Evolutionary conservation across 1,139 yeast genomes (phyloP), one percentile per base, ranked within the genome.

Genomic region (Yamadazyma oceani): DNA sequence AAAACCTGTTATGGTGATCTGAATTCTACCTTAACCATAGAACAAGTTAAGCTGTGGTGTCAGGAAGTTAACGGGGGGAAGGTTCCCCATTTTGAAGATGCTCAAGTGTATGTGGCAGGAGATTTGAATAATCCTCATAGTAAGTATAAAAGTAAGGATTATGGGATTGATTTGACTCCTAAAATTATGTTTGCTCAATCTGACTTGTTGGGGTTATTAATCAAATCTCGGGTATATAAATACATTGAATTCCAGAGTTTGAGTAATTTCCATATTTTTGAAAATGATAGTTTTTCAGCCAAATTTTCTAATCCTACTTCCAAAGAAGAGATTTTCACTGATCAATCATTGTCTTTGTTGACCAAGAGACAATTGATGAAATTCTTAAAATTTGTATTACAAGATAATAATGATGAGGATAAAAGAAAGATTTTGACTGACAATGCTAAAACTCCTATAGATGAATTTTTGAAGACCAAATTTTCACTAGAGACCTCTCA

Each of bases 291-390:
- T 37, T 90, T 92, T 62, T 62, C 57, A 44, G 95, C 88, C 52
- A 85, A 87, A 58, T 75, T 89, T 53, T 79, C 90, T 25, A 77
- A 78, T 42, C 51, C 66, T 11, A 79, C 96, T 23, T 58, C 73
- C 17, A 90, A 89, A 56, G 95, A 92, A 60, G 97, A 90, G 52
- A 90, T 94, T 36, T 94, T 94, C 65, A 86, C 96, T 23, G 92
- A 88, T 61, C 92, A 89, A 57, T 73, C 87, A 7, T 69, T 94
- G 47, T 73, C 89, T 11, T 68, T 90, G 37, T 63, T 79, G 42
- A 80, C 95, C 8, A 92, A 92, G 59, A 78, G 98, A 46, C 75
- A 80, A 44, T 73, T 94, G 48, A 92, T 92, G 98, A 85, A 83
- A 61, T 90, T 92, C 59, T 79, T 92, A 61, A 92, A 92, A 66